Percentiles rank a stretch among this genome's conserved stretches.
phyloP scores from a whole-genome alignment of 1,284 basidiomycete genomes.

The Mycosarcoma mackinlayi region DNA sequence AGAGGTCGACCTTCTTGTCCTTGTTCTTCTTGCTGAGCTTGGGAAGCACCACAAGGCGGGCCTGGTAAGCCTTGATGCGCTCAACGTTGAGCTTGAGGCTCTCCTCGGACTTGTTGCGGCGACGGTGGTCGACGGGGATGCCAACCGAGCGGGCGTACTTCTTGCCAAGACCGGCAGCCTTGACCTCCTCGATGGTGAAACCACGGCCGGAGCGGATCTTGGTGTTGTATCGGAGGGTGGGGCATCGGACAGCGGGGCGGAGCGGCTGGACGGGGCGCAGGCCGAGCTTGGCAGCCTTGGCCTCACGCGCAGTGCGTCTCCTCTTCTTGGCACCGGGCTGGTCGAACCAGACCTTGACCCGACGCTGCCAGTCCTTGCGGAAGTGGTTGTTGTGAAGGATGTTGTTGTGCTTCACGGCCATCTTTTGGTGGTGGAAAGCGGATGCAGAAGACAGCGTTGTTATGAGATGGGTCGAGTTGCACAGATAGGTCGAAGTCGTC shows the following conservation, averaged over 20 bases:
- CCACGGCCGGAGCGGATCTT: slow-evolving; percentile 97
- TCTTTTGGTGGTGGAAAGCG: slow-evolving; percentile 29
- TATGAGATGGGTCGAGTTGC: slow-evolving; percentile 7
- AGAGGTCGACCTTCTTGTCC: slow-evolving; percentile 83
- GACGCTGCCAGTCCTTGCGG: slow-evolving; percentile 85
- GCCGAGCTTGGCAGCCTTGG: slow-evolving; percentile 90
- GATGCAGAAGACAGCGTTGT: not conserved
- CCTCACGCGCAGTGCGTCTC: slow-evolving; percentile 89
- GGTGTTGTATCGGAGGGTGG: slow-evolving; percentile 98
- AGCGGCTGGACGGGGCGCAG: slow-evolving; percentile 91
- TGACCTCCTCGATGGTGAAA: slow-evolving; percentile 94
- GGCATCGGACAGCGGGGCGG: slow-evolving; percentile 95
- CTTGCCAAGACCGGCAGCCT: slow-evolving; percentile 92
- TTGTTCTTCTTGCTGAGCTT: slow-evolving; percentile 81
- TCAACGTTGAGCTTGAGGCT: slow-evolving; percentile 95
- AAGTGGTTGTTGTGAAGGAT: slow-evolving; percentile 81
- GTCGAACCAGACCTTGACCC: slow-evolving; percentile 97
- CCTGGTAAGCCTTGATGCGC: slow-evolving; percentile 92
- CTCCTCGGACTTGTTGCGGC: slow-evolving; percentile 97
- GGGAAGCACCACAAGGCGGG: slow-evolving; percentile 84
- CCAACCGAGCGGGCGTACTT: slow-evolving; percentile 94
- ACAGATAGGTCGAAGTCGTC: not conserved
- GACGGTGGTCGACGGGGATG: slow-evolving; percentile 95
- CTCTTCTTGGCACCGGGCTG: slow-evolving; percentile 98
- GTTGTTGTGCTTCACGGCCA: slow-evolving; percentile 68